phyloP scores from a whole-genome alignment of 495 filamentous ascomycete genomes.

The Aspergillus kassunensis region DNA sequence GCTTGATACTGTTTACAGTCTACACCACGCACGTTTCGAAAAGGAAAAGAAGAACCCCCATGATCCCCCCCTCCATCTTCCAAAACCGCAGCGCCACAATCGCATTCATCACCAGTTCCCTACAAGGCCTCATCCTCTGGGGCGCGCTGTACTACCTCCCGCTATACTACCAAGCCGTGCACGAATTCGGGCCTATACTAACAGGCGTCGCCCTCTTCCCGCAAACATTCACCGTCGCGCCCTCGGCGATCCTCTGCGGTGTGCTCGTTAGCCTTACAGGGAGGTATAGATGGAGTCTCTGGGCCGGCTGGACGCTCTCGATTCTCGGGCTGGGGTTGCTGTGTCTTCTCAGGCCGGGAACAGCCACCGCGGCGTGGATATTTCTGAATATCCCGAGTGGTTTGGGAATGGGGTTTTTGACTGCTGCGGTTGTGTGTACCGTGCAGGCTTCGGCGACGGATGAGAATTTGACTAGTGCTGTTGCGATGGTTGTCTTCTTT shows the following conservation, averaged over 20 bases:
- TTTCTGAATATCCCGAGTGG: conserved; percentile 46
- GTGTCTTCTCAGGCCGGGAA: conserved; percentile 40
- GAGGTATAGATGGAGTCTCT: conserved; percentile 47
- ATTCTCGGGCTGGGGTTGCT: conserved; percentile 46
- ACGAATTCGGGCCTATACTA: conserved; percentile 43
- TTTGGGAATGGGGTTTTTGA: conserved; percentile 47
- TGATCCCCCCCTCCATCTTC: conserved; percentile 48
- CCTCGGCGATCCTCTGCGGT: conserved; percentile 46
- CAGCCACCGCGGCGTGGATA: conserved; percentile 41
- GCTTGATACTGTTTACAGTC: conserved; percentile 17
- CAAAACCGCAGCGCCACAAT: conserved; percentile 43
- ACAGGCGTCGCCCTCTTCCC: conserved; percentile 46
- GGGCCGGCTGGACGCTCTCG: conserved; percentile 49
- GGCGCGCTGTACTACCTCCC: conserved; percentile 46
- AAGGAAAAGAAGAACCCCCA: too few species aligned
- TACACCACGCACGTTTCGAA: conserved; percentile 27
- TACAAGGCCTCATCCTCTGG: conserved; percentile 51
- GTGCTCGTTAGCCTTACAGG: conserved; percentile 42
- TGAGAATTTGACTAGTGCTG: conserved; percentile 42
- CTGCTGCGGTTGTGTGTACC: conserved; percentile 44
- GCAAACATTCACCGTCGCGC: conserved; percentile 49
- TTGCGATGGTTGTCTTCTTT: conserved; percentile 55
- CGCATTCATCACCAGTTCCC: conserved; percentile 38
- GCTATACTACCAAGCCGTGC: conserved; percentile 51
- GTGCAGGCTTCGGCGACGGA: conserved; percentile 46